phyloP scores from a whole-genome alignment of 257 asterid genomes.

The Striga asiatica region DNA sequence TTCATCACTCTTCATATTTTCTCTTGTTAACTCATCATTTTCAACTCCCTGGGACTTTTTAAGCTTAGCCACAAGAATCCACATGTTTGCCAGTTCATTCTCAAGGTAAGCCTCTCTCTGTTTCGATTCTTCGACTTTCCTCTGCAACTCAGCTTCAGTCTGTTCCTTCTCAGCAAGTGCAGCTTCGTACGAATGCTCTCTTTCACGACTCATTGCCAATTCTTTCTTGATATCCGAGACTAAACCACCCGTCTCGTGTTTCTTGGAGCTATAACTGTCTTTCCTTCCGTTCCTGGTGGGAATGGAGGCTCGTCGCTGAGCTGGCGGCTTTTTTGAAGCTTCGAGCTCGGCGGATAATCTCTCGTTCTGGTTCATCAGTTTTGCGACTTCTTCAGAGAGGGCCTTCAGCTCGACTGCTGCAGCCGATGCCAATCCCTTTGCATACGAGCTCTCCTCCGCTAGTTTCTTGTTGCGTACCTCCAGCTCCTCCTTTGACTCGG shows the following conservation, averaged over 20 bases:
- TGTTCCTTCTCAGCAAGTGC: slow-evolving; percentile 66
- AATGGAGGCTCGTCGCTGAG: slow-evolving; percentile 51
- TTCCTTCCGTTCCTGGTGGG: slow-evolving; percentile 55
- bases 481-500: slow-evolving; percentile 55
- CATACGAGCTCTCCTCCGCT: slow-evolving; percentile 89
- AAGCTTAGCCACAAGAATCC: slow-evolving; percentile 85
- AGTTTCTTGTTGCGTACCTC: slow-evolving; percentile 78
- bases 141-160: slow-evolving; percentile 63
- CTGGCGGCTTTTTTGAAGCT: slow-evolving; percentile 50
- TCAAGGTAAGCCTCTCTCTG: slow-evolving; percentile 92
- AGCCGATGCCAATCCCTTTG: slow-evolving; percentile 96
- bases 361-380: slow-evolving; percentile 87
- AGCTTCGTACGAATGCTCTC: slow-evolving; percentile 72
- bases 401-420: slow-evolving; percentile 98
- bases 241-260: slow-evolving; percentile 33
- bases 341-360: slow-evolving; percentile 63
- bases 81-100: slow-evolving; percentile 96
- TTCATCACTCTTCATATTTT: slow-evolving; percentile 21
- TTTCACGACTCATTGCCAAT: slow-evolving; percentile 61
- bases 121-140: slow-evolving; percentile 84
- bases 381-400: slow-evolving; percentile 92
- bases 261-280: slow-evolving; percentile 46
- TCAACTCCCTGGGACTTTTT: slow-evolving; percentile 59
- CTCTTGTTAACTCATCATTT: slow-evolving; percentile 37
- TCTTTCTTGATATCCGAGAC: slow-evolving; percentile 62